These are phyloP conservation scores for Telopea speciosissima DNA, from an alignment of 177 flowering plant genomes.

Conservation along the genomic window DNA sequence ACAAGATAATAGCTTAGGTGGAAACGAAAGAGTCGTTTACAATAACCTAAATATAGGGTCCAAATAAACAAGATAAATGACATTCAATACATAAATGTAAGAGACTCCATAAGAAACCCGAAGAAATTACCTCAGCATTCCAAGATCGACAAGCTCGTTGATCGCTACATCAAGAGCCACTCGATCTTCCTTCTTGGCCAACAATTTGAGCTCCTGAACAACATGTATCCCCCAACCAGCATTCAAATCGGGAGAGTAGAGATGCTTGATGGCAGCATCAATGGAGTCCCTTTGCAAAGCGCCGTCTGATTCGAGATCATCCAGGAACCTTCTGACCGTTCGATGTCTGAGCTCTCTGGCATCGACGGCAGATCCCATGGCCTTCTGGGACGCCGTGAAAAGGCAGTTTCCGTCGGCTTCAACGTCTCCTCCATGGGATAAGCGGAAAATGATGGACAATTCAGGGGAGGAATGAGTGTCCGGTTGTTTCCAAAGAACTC, in stretches of 20 bases:
- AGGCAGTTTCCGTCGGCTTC: slow-evolving; percentile 91
- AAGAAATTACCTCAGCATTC: slow-evolving; percentile 59
- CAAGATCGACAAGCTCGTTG: slow-evolving; percentile 60
- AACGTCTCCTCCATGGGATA: slow-evolving; percentile 87
- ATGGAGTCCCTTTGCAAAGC: slow-evolving; percentile 31
- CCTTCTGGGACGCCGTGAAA: slow-evolving; percentile 72
- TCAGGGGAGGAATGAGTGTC: slow-evolving; percentile 20
- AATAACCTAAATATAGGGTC: too few species aligned
- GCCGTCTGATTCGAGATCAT: slow-evolving; percentile 50
- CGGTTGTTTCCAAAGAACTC: slow-evolving; percentile 78
- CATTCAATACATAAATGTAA: too few species aligned
- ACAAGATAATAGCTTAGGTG: too few species aligned
- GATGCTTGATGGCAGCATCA: slow-evolving; percentile 48
- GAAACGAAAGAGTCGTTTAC: too few species aligned
- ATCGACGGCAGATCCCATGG: slow-evolving; percentile 38
- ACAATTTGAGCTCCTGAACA: slow-evolving; percentile 80
- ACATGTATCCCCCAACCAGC: slow-evolving; percentile 90
- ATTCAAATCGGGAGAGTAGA: slow-evolving; percentile 84
- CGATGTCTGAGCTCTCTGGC: slow-evolving; percentile 68
- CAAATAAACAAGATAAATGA: too few species aligned
- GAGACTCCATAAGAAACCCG: not conserved
- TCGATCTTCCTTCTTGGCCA: slow-evolving; percentile 74
- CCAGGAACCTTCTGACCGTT: slow-evolving; percentile 68
- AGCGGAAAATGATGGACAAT: slow-evolving; percentile 45
- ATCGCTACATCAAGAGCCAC: slow-evolving; percentile 55